These are phyloP conservation scores for Trichoderma atroviride DNA, from an alignment of 2,329 filamentous ascomycete species.

Conservation along the genomic window DNA sequence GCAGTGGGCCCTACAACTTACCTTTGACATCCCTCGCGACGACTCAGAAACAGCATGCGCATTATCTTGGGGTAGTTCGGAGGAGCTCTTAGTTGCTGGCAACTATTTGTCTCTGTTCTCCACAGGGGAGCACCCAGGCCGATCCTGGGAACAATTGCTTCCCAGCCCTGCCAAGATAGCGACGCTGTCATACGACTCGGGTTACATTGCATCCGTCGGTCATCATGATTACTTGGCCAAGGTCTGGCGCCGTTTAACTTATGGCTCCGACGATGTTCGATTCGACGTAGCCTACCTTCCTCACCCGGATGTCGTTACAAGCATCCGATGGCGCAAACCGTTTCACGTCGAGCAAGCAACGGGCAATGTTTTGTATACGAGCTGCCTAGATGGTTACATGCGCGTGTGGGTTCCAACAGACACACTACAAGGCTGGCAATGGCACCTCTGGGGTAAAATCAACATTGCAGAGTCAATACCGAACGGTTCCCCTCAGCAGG, in stretches of 20 bases:
- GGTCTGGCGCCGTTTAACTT: constrained; percentile 86
- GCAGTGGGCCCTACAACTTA: constrained; percentile 67
- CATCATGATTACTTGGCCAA: constrained; percentile 82
- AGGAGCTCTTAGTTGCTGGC: constrained; percentile 82
- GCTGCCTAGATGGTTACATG: constrained; percentile 78
- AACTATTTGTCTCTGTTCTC: constrained; percentile 70
- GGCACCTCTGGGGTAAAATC: constrained; percentile 80
- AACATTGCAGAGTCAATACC: constrained; percentile 71
- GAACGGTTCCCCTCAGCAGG: constrained; percentile 43
- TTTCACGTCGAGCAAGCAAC: constrained; percentile 75
- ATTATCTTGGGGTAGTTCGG: constrained; percentile 84
- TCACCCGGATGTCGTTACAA: constrained; percentile 81
- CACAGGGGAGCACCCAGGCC: constrained; percentile 51
- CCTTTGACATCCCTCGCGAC: constrained; percentile 51
- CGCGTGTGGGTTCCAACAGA: constrained; percentile 84
- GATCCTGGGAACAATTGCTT: constrained; percentile 74
- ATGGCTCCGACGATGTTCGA: constrained; percentile 77
- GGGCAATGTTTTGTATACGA: constrained; percentile 88
- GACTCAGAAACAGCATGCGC: constrained; percentile 43
- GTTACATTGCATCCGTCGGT: constrained; percentile 81
- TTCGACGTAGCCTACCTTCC: constrained; percentile 90
- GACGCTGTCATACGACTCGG: constrained; percentile 81
- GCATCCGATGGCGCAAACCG: constrained; percentile 82
- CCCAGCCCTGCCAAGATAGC: constrained; percentile 75
- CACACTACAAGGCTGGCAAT: constrained; percentile 67